phyloP scores from a whole-genome alignment of 345 rosid species.

The Abelmoschus esculentus region DNA sequence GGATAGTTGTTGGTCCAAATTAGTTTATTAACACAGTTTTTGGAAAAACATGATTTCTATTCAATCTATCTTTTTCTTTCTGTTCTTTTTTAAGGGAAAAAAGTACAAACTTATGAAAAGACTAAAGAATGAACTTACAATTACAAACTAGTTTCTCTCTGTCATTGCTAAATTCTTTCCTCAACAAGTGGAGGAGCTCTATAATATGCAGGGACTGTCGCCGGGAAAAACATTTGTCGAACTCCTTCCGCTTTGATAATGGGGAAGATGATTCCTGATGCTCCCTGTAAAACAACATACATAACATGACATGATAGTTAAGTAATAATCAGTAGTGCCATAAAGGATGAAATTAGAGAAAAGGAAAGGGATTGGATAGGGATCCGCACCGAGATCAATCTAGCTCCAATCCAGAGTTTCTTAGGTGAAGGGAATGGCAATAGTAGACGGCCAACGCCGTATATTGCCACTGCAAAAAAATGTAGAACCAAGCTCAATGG shows the following conservation, averaged over 20 bases:
- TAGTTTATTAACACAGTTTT: no score
- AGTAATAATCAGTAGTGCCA: neutral
- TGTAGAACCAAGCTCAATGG: slow-evolving; percentile 35
- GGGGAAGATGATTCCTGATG: slow-evolving; percentile 42
- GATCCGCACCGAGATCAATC: slow-evolving; percentile 30
- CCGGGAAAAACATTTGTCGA: slow-evolving; percentile 43
- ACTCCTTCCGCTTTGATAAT: slow-evolving; percentile 46
- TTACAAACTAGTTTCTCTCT: no score
- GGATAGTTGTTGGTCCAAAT: no score
- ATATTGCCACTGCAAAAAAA: slow-evolving; percentile 43
- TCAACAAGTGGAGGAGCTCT: slow-evolving; percentile 30
- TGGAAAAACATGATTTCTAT: no score
- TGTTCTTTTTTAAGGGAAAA: no score
- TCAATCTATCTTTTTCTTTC: no score
- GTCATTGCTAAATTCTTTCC: neutral
- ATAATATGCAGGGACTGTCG: slow-evolving; percentile 41
- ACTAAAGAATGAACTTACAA: no score
- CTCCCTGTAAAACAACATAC: slow-evolving; percentile 21
- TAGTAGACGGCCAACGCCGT: slow-evolving; percentile 32
- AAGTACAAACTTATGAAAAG: no score
- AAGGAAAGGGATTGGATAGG: neutral
- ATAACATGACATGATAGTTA: no score
- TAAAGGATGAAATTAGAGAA: neutral
- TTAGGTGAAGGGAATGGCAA: slow-evolving; percentile 42
- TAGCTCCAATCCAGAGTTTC: slow-evolving; percentile 41